Evolutionary conservation across 2,329 filamentous ascomycete genomes (phyloP), one percentile per base, ranked within the genome.

Genomic region (Tricladium varicosporioides): DNA sequence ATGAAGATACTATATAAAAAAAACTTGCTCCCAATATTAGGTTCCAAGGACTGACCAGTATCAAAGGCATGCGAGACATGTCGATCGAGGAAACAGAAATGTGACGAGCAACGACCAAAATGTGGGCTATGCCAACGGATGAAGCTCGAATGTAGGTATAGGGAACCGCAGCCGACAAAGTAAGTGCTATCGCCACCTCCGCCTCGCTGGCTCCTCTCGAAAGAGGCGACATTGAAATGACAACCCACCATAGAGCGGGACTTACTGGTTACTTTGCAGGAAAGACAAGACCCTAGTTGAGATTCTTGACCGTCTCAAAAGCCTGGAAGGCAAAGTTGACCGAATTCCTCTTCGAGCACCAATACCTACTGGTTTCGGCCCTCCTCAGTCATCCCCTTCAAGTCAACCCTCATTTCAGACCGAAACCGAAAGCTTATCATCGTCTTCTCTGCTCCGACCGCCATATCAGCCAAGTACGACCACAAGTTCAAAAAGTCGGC

Each of bases 281-380:
- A 86, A 86, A 71, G 83, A 86, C 67, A 84, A 82, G 70, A 85
- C 82, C 2, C 73, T 85, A 63, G 76, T 82, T 44, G 80, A 86
- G 65, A 85, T 86, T 53, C 72, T 85, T 31, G 80, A 84, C 48
- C 75, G 78, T 10, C 72, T 85, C 51, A 80, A 78, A 60, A 74
- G 71, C 53, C 71, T 85, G 46, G 81, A 85, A 66, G 74, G 68
- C 53, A 85, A 84, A 68, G 76, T 85, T 61, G 81, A 85, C 70
- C 50, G 70, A 65, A 65, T 69, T 61, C 63, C 65, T 52, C 59
- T 61, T 22, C 62, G 60, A 22, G 14, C 45, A 5, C 19, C 53
- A 31, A 15, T 49, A 46, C 22, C 51, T 4, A 36, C 47, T 45
- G 60, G 59, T 2, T 65, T 60, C 48, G 61, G 56, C 46, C 63